Conservation (phyloP, 108 stramenopile species). For the Conticribra weissflogii region DNA sequence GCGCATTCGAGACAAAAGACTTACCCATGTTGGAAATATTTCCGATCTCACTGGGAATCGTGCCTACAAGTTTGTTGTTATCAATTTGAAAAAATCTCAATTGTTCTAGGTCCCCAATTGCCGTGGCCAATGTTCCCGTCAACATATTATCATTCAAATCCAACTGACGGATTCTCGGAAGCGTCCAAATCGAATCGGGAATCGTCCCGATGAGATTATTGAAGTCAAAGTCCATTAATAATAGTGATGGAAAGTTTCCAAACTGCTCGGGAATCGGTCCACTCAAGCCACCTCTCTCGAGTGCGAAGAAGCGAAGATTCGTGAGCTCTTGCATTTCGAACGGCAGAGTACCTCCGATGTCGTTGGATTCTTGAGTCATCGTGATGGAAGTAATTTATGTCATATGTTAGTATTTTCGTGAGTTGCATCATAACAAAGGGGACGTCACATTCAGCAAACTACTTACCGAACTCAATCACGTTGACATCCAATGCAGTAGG, state of each 20-base stretch:
- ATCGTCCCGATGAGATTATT: constrained; percentile 58
- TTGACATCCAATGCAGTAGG: constrained; percentile 17
- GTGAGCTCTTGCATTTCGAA: constrained; percentile 51
- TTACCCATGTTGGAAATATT: constrained; percentile 19
- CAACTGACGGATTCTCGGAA: constrained; percentile 58
- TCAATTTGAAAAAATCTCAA: constrained; percentile 71
- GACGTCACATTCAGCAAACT: too few relatives aligned
- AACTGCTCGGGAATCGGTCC: constrained; percentile 65
- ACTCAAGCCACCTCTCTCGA: constrained; percentile 60
- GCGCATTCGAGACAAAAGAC: not conserved
- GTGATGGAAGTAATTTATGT: not conserved
- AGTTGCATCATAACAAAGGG: too few relatives aligned
- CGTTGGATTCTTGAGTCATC: constrained; percentile 53
- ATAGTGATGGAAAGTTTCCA: constrained; percentile 28
- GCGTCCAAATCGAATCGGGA: constrained; percentile 46
- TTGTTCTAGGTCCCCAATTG: constrained; percentile 48
- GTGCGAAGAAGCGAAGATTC: constrained; percentile 43
- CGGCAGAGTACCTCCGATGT: constrained; percentile 62
- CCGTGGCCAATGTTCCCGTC: constrained; percentile 54
- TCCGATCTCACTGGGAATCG: constrained; percentile 46
- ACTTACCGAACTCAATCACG: constrained; percentile 20
- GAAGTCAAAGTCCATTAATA: constrained; percentile 66
- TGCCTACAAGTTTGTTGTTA: constrained; percentile 63
- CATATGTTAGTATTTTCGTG: not conserved
- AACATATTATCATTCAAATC: constrained; percentile 81